Conservation (phyloP, 805 yeast genomes). For the Saccharomycodes ludwigii region DNA sequence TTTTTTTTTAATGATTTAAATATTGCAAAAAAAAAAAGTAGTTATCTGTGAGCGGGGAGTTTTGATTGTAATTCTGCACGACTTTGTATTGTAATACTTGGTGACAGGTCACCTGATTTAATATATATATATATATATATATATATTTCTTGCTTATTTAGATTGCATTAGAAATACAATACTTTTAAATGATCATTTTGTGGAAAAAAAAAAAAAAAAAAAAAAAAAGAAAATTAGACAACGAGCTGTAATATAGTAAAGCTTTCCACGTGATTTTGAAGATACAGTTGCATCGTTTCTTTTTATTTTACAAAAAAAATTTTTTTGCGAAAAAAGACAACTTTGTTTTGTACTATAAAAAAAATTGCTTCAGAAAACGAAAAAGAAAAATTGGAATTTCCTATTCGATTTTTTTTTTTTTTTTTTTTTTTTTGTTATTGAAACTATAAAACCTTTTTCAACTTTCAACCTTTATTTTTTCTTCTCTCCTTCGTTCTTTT, state of each 20-base stretch:
- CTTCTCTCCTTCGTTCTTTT: too few species aligned
- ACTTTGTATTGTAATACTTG: too few species aligned
- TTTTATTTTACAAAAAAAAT: neutral
- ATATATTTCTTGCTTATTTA: too few species aligned
- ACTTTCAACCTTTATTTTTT: slow-evolving; percentile 23
- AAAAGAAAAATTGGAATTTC: neutral
- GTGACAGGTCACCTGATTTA: too few species aligned
- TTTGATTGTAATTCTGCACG: too few species aligned
- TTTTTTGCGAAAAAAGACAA: too few species aligned
- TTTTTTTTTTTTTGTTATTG: slow-evolving; percentile 3
- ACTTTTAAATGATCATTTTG: too few species aligned
- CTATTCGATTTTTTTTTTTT: neutral
- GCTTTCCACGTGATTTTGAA: neutral
- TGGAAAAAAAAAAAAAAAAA: neutral
- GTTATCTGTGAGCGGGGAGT: too few species aligned
- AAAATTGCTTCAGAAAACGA: neutral
- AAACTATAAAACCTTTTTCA: too few species aligned
- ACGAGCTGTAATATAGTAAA: neutral
- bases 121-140: too few species aligned
- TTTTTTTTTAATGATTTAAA: neutral
- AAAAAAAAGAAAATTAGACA: neutral
- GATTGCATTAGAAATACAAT: too few species aligned
- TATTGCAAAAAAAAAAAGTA: neutral
- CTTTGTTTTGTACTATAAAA: too few species aligned
- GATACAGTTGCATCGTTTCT: neutral